These are phyloP conservation scores for Apophysomyces elegans DNA, from an alignment of 371 early-diverging fungal species.

Conservation along the genomic window DNA sequence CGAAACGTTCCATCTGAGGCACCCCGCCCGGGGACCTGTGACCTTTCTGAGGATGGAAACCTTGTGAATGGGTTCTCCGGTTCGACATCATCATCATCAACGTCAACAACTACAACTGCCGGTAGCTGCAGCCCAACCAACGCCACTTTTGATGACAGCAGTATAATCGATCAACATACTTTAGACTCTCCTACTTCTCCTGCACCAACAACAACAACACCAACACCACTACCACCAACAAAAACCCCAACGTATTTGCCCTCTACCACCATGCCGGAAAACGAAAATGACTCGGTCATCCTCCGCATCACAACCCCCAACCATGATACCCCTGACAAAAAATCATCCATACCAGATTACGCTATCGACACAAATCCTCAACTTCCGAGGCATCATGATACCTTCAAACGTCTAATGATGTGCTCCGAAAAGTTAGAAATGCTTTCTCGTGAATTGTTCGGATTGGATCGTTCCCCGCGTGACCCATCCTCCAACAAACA, in stretches of 20 bases:
- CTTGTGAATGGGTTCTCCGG: slow-evolving; percentile 5
- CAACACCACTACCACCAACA: too few species aligned
- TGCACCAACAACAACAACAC: slow-evolving; percentile 5
- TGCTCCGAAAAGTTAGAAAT: slow-evolving; percentile 18
- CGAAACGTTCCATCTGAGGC: slow-evolving; percentile 3
- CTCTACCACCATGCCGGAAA: slow-evolving; percentile 2
- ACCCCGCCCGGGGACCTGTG: slow-evolving; percentile 11
- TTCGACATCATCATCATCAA: slow-evolving; percentile 11
- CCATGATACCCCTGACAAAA: not conserved
- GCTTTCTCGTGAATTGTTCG: slow-evolving; percentile 19
- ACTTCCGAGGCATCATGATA: not conserved
- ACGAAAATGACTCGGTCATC: not conserved
- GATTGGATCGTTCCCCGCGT: slow-evolving; percentile 1
- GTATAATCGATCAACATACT: slow-evolving; percentile 10
- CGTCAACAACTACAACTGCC: slow-evolving; percentile 10
- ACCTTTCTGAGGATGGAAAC: slow-evolving; percentile 1
- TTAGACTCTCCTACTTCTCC: slow-evolving; percentile 7
- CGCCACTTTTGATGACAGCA: slow-evolving; percentile 10
- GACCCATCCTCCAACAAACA: not conserved
- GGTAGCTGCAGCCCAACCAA: slow-evolving; percentile 12
- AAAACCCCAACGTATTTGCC: slow-evolving; percentile 4
- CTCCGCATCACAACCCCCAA: not conserved
- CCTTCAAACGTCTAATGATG: slow-evolving; percentile 15
- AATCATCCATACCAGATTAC: slow-evolving; percentile 10
- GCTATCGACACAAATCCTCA: slow-evolving; percentile 8